Evolutionary conservation across 805 yeast genomes (phyloP).

Genomic region (Nakazawaea ernobii): DNA sequence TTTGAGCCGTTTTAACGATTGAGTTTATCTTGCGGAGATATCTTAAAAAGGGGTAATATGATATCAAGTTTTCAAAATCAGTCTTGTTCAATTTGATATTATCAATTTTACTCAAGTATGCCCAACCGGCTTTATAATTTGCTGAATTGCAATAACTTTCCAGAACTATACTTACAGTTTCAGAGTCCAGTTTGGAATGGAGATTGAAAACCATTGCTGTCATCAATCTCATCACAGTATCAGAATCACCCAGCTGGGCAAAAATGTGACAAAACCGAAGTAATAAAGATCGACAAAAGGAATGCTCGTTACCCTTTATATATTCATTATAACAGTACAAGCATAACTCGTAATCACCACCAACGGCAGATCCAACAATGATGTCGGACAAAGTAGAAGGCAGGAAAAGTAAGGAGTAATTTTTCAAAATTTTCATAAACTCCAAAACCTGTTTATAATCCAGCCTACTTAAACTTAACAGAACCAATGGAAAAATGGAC

Average conservation of each 20-base stretch:
- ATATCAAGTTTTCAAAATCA: neutral
- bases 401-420: neutral
- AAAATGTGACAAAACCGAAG: neutral
- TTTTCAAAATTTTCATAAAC: neutral
- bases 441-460: conserved; percentile 3
- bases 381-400: neutral
- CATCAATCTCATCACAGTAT: neutral
- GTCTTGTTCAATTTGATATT: neutral
- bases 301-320: neutral
- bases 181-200: neutral
- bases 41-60: neutral
- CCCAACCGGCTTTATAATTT: neutral
- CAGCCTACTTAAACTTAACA: neutral
- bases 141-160: neutral
- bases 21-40: neutral
- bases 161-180: neutral
- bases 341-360: neutral
- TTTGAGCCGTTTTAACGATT: neutral
- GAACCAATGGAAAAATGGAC: neutral
- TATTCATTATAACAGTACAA: neutral
- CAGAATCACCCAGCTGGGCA: conserved; percentile 2
- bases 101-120: neutral
- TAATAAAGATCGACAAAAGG: conserved; percentile 1
- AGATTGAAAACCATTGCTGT: neutral
- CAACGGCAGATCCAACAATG: neutral